Evolutionary conservation across 495 filamentous ascomycete genomes (phyloP).

Genomic region (Sordaria brevicollis): DNA sequence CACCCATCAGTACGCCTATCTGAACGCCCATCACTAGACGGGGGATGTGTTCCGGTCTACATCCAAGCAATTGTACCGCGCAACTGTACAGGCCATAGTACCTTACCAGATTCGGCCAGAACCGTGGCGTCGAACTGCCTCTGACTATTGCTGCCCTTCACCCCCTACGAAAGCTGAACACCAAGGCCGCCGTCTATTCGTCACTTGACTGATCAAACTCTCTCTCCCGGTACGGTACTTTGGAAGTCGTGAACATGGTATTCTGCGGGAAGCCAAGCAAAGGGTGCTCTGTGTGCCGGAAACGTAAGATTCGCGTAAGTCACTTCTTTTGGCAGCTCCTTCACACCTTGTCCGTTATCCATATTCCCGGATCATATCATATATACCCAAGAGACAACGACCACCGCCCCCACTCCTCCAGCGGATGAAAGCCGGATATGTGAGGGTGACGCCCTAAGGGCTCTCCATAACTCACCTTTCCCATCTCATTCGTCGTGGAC

Average conservation of each 20-base stretch:
- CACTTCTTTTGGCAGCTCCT: neutral
- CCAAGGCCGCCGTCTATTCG: neutral
- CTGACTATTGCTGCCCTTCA: neutral
- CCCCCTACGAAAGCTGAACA: neutral
- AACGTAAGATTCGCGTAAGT: constrained; percentile 36
- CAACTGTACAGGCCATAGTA: neutral
- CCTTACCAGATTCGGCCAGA: neutral
- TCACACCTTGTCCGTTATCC: neutral
- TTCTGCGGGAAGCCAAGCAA: constrained; percentile 63
- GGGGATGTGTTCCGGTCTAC: neutral
- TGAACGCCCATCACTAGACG: neutral
- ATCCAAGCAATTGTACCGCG: neutral
- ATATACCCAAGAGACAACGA: neutral
- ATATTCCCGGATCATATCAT: neutral
- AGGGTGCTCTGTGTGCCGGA: constrained; percentile 56
- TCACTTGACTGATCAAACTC: neutral
- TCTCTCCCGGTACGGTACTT: neutral
- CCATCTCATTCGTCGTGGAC: neutral
- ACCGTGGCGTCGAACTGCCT: neutral
- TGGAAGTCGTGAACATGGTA: constrained; percentile 42
- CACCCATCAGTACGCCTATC: neutral
- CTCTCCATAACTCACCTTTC: neutral
- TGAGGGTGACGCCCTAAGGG: neutral
- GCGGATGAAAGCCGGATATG: neutral
- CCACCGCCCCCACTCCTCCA: neutral